Percentiles rank a stretch among this genome's conserved stretches.
These are phyloP conservation scores for Rasamsonia emersonii DNA, from an alignment of 2,329 filamentous ascomycete genomes.

Conservation along the genomic window DNA sequence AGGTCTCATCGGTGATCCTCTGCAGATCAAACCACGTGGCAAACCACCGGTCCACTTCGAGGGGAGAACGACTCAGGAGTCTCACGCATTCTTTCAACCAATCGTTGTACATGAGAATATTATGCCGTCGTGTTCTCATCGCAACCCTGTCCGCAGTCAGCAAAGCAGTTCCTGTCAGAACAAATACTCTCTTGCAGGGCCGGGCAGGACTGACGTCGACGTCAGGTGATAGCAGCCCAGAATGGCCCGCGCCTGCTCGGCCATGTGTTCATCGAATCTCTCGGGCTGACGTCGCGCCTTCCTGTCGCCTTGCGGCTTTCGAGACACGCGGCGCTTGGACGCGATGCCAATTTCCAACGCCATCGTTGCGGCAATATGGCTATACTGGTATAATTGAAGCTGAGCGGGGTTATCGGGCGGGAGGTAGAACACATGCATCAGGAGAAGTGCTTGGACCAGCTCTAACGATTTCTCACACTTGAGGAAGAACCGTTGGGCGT, in stretches of 20 bases:
- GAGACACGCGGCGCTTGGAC: conserved; percentile 20
- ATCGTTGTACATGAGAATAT: conserved; percentile 27
- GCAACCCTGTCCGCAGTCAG: conserved; percentile 18
- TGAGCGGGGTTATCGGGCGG: conserved; percentile 40
- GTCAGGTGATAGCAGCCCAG: conserved; percentile 26
- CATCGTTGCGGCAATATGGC: conserved; percentile 46
- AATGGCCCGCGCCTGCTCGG: conserved; percentile 25
- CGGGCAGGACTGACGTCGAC: conserved; percentile 17
- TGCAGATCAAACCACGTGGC: conserved; percentile 28
- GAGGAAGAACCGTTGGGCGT: conserved; percentile 41
- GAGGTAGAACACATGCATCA: conserved; percentile 44
- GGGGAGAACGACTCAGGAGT: conserved; percentile 21
- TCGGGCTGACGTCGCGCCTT: conserved; percentile 5
- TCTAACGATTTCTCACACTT: conserved; percentile 45
- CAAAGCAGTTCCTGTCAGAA: background rate
- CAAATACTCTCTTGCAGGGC: background rate
- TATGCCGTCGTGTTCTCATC: conserved; percentile 29
- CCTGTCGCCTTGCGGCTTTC: conserved; percentile 11
- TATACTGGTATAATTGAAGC: conserved; percentile 45
- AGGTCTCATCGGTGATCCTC: conserved; percentile 24
- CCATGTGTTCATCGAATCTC: conserved; percentile 21
- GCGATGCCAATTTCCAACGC: conserved; percentile 37
- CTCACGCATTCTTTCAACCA: conserved; percentile 27
- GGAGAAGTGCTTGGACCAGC: conserved; percentile 41
- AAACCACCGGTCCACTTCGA: conserved; percentile 21